A percentile compares a stretch with the other conserved stretches of the same genome.
Evolutionary conservation across 2,329 filamentous ascomycete species (phyloP).

Genomic region (Dothideomycetes sp.): DNA sequence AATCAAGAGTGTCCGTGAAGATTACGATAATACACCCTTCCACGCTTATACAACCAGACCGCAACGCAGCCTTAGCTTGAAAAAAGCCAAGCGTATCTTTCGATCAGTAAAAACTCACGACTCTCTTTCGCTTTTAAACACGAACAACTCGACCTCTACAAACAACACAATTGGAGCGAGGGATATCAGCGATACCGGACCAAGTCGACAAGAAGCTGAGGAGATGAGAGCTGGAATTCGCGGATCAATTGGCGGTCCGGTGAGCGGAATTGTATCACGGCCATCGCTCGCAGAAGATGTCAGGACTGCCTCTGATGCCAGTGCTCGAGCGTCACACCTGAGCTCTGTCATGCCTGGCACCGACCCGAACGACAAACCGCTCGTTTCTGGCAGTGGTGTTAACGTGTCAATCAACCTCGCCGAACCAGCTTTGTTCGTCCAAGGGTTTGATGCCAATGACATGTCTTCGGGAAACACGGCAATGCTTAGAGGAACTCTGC

Average conservation of each 20-base stretch:
- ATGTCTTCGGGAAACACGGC: constrained; percentile 59
- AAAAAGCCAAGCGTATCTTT: constrained; percentile 42
- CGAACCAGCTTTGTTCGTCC: constrained; percentile 71
- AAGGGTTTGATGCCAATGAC: constrained; percentile 67
- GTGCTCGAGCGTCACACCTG: constrained; percentile 15
- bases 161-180: not conserved
- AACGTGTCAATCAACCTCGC: constrained; percentile 64
- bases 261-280: constrained; percentile 30
- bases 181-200: not conserved
- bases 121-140: no score
- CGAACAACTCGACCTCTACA: not conserved
- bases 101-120: constrained; percentile 28
- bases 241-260: constrained; percentile 31
- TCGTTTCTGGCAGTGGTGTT: constrained; percentile 70
- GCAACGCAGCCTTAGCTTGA: no score
- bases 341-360: constrained; percentile 23
- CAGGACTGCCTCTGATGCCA: constrained; percentile 27
- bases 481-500: constrained; percentile 74
- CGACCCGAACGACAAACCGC: constrained; percentile 50
- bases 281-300: constrained; percentile 34
- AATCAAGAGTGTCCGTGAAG: constrained; percentile 11
- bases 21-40: not conserved
- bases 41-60: no score
- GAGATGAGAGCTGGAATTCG: constrained; percentile 32
- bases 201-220: constrained; percentile 2